A percentile compares a stretch with the other conserved stretches of the same genome.
Conservation (phyloP, 257 asterid genomes). For the Anisodus acutangulus region DNA sequence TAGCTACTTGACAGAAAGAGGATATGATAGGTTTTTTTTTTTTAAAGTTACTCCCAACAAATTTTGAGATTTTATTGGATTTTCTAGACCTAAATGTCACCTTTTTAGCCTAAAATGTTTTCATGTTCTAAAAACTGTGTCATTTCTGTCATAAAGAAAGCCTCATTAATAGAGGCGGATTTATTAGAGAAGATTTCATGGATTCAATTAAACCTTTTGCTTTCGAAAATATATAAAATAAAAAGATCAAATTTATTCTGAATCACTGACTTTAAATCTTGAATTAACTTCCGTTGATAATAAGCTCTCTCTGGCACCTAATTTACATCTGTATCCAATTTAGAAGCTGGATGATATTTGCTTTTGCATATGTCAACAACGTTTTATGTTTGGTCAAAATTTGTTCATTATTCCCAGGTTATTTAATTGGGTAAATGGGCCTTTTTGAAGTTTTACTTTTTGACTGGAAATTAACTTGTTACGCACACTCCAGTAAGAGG, state of each 20-base stretch:
- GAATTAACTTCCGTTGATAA: no score
- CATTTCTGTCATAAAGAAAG: background rate
- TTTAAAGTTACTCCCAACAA: slow-evolving; percentile 11
- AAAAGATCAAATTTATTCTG: no score
- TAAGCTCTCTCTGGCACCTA: background rate
- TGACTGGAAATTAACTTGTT: background rate
- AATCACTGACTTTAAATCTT: no score
- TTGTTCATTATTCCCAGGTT: background rate
- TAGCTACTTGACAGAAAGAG: background rate
- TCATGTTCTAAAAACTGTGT: background rate
- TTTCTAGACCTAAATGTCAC: background rate
- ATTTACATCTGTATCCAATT: background rate
- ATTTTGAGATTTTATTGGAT: slow-evolving; percentile 21
- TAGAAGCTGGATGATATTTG: background rate
- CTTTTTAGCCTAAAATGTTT: background rate
- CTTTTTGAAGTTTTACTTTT: background rate
- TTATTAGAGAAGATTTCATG: background rate
- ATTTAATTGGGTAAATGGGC: background rate
- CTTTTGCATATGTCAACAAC: background rate
- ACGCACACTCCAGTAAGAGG: background rate
- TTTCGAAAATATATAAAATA: no score
- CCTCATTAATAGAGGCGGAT: background rate
- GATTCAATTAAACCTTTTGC: background rate
- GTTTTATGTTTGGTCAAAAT: background rate
- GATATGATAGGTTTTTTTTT: background rate